Percentiles rank a stretch among this genome's conserved stretches.
phyloP scores from a whole-genome alignment of 2,329 filamentous ascomycete species.

The Emergomyces pasteurianus region DNA sequence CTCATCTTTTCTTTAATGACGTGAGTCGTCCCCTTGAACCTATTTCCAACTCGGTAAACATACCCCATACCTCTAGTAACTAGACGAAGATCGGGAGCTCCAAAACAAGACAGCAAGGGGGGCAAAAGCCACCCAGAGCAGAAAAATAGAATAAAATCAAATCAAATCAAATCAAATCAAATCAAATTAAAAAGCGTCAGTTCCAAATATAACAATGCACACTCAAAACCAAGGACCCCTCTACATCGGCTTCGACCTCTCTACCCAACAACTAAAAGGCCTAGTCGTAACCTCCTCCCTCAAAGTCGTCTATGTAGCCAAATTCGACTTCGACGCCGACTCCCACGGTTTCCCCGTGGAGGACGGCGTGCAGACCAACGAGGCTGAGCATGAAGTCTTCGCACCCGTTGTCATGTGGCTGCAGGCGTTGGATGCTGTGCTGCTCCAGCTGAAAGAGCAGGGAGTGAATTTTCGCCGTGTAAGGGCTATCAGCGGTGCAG shows the following conservation, averaged over 20 bases:
- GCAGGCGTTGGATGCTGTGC: slow-evolving; percentile 78
- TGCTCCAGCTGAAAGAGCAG: slow-evolving; percentile 56
- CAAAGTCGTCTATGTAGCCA: slow-evolving; percentile 69
- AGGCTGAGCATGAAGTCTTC: slow-evolving; percentile 75
- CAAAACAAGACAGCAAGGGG: neutral
- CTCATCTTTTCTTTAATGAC: neutral
- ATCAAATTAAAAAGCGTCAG: neutral
- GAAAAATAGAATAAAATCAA: neutral
- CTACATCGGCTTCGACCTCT: slow-evolving; percentile 90
- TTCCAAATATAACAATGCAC: neutral
- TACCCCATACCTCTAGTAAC: too few relatives aligned
- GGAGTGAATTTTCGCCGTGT: slow-evolving; percentile 63
- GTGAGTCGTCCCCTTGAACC: neutral
- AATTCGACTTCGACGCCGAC: slow-evolving; percentile 91
- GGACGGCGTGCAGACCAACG: slow-evolving; percentile 79
- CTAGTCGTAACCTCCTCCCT: slow-evolving; percentile 76
- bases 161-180: neutral
- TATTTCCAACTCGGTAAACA: too few relatives aligned
- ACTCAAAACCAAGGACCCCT: slow-evolving; percentile 39
- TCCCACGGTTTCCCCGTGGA: slow-evolving; percentile 63
- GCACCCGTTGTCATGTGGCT: slow-evolving; percentile 91
- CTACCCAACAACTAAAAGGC: slow-evolving; percentile 92
- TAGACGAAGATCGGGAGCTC: too few relatives aligned
- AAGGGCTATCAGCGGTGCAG: slow-evolving; percentile 75
- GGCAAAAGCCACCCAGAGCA: neutral